phyloP scores from a whole-genome alignment of 2,329 filamentous ascomycete genomes.

The Atkinsonella hypoxylon region DNA sequence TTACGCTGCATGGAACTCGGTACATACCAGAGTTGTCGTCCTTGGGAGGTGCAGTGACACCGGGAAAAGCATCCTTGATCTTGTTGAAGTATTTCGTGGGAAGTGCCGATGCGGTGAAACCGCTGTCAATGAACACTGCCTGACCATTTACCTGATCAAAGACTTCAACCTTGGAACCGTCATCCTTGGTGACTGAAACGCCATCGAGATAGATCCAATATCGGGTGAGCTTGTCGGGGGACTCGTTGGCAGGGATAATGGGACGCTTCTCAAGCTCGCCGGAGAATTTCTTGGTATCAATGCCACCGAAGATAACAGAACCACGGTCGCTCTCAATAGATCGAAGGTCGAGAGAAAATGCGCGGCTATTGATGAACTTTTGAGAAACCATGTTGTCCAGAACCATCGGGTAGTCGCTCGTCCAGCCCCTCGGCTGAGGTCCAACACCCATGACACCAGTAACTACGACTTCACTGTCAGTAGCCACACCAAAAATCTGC shows the following conservation, averaged over 20 bases:
- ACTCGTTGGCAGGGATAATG: conserved; percentile 33
- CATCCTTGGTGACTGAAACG: conserved; percentile 21
- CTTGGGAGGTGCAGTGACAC: conserved; percentile 3
- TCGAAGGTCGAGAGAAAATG: conserved; percentile 23
- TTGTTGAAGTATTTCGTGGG: conserved; percentile 40
- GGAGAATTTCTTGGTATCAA: conserved; percentile 42
- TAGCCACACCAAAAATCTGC: conserved; percentile 25
- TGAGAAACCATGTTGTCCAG: conserved; percentile 23
- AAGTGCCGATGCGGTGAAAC: conserved; percentile 55
- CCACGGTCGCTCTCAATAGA: conserved; percentile 18
- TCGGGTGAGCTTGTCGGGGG: conserved; percentile 22
- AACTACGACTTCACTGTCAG: conserved; percentile 16
- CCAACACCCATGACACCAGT: conserved; percentile 25
- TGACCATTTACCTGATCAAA: conserved; percentile 26
- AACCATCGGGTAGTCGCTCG: conserved; percentile 21
- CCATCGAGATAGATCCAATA: conserved; percentile 32
- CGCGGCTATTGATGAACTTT: conserved; percentile 25
- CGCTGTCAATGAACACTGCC: conserved; percentile 50
- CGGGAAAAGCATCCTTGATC: conserved; percentile 30
- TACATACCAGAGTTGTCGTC: conserved; percentile 27
- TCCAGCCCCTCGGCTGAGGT: conserved; percentile 22
- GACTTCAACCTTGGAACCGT: conserved; percentile 29
- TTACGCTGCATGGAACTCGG: conserved; percentile 32
- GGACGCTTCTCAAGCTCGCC: conserved; percentile 43
- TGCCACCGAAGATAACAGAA: conserved; percentile 40